phyloP scores from a whole-genome alignment of 2,329 filamentous ascomycete genomes.

The Bipolaris oryzae region DNA sequence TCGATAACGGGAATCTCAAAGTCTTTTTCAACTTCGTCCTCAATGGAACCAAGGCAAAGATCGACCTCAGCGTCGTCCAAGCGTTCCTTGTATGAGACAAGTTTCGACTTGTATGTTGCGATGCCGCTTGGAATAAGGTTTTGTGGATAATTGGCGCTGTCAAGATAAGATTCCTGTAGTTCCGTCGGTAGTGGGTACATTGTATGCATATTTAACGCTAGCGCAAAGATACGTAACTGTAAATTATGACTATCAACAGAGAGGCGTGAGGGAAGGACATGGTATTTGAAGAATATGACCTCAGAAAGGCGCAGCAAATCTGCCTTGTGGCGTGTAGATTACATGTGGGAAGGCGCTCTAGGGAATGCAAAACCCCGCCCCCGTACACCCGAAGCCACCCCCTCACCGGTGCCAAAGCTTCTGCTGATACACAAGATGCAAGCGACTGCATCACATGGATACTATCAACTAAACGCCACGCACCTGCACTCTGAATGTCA shows the following conservation, averaged over 20 bases:
- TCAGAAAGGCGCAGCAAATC: not conserved
- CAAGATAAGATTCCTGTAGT: slow-evolving; percentile 15
- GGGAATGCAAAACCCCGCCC: not conserved
- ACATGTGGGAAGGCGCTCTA: not conserved
- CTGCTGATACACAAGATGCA: not conserved
- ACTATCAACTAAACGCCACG: not conserved
- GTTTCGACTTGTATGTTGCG: slow-evolving; percentile 16
- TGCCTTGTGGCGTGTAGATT: not conserved
- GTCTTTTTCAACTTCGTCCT: slow-evolving; percentile 10
- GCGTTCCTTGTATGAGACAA: slow-evolving; percentile 17
- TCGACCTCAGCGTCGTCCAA: slow-evolving; percentile 16
- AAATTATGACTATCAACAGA: not conserved
- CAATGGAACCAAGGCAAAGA: slow-evolving; percentile 14
- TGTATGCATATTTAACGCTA: not conserved
- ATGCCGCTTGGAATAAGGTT: slow-evolving; percentile 18
- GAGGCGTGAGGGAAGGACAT: not conserved
- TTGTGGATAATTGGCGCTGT: slow-evolving; percentile 17
- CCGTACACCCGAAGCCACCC: not conserved
- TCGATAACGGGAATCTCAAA: slow-evolving; percentile 26
- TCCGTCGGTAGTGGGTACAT: slow-evolving; percentile 5
- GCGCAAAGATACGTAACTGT: not conserved
- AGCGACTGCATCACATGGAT: not conserved
- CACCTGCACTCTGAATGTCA: not conserved
- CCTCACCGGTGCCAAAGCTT: not conserved
- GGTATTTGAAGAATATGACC: not conserved